Evolutionary conservation across 225 moss, liverwort and hornwort species (phyloP).

Genomic region (Straminergon stramineum): DNA sequence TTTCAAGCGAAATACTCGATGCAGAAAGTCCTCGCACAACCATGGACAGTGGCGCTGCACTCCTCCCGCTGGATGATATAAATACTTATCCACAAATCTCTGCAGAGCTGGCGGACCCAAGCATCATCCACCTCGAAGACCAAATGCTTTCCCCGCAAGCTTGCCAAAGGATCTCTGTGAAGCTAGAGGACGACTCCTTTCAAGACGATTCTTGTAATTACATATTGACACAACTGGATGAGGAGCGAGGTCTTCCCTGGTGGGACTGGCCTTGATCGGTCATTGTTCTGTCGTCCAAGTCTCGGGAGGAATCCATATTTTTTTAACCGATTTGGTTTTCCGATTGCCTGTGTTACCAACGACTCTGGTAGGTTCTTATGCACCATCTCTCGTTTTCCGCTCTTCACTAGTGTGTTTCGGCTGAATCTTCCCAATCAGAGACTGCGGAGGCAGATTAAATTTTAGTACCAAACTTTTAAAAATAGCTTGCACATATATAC

Average conservation of each 20-base stretch:
- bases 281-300: neutral
- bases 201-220: conserved; percentile 84
- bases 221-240: conserved; percentile 45
- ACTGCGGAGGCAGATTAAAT: neutral
- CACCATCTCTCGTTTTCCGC: neutral
- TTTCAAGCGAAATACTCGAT: conserved; percentile 75
- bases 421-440: conserved; percentile 8
- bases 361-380: conserved; percentile 6
- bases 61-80: conserved; percentile 31
- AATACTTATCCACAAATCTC: conserved; percentile 5
- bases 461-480: neutral
- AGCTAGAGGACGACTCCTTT: conserved; percentile 60
- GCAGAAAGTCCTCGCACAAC: conserved; percentile 77
- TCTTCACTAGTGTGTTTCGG: neutral
- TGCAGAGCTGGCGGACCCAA: conserved; percentile 26
- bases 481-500: conserved; percentile 13
- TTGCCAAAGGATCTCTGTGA: conserved; percentile 43
- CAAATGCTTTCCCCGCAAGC: conserved; percentile 35
- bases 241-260: conserved; percentile 41
- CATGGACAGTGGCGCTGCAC: conserved; percentile 43
- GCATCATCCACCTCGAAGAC: conserved; percentile 45
- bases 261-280: conserved; percentile 43
- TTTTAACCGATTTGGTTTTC: conserved; percentile 9
- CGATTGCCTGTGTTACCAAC: neutral
- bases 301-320: neutral